Evolutionary conservation across 352 stramenopile species (phyloP).

Genomic region (Blastocystis sp.): DNA sequence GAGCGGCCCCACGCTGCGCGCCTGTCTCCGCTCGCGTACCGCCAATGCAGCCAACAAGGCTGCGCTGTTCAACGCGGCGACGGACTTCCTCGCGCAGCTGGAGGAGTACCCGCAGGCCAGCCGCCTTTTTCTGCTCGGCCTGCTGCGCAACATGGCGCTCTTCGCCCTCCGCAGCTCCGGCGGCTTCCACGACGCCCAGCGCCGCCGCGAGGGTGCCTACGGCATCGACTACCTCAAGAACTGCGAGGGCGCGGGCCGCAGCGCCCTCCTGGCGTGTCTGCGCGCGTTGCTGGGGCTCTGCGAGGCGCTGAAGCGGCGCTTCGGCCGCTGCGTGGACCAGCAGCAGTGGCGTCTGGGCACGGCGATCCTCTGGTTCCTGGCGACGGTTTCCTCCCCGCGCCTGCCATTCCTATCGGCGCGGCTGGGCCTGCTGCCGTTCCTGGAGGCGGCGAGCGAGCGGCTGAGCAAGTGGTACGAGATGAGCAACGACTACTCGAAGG

Average conservation of each 20-base stretch:
- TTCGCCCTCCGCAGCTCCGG: neutral
- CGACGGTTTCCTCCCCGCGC: conserved; percentile 12
- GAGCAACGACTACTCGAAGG: conserved; percentile 50
- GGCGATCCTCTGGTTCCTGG: conserved; percentile 41
- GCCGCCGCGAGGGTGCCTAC: neutral
- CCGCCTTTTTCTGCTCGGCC: conserved; percentile 35
- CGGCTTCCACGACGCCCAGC: conserved; percentile 12
- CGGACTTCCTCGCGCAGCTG: neutral
- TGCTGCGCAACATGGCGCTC: conserved; percentile 19
- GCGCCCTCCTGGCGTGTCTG: neutral
- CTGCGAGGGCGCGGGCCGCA: conserved; percentile 1
- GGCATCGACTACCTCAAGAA: conserved; percentile 47
- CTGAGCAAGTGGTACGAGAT: conserved; percentile 52
- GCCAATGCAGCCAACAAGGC: conserved; percentile 33
- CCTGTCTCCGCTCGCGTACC: neutral
- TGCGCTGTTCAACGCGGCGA: neutral
- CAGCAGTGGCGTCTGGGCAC: conserved; percentile 21
- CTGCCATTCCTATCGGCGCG: neutral
- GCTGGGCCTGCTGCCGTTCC: neutral
- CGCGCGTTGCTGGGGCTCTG: neutral
- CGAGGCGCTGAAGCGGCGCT: conserved; percentile 9
- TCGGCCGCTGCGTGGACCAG: neutral
- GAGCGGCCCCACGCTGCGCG: neutral
- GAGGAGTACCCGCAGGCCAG: neutral
- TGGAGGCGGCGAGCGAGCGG: neutral